These are phyloP conservation scores for Russula ochroleuca DNA, from an alignment of 768 basidiomycete genomes.

Conservation along the genomic window DNA sequence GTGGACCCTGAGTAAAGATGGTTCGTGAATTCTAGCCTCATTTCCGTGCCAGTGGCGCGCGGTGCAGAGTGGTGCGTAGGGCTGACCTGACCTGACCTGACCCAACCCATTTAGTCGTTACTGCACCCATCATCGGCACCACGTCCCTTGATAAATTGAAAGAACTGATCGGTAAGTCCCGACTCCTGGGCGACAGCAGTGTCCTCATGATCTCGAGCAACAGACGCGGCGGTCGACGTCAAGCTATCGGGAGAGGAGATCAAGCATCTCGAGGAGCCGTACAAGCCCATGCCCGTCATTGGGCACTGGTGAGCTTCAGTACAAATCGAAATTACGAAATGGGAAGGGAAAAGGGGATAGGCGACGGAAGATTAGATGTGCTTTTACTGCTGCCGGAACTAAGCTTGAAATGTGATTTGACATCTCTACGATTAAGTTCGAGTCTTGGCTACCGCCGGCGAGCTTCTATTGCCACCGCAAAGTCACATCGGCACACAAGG, in stretches of 20 bases:
- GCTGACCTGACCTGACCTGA: neutral
- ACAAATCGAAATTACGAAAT: neutral
- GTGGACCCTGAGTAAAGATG: slow-evolving; percentile 34
- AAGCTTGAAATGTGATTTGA: neutral
- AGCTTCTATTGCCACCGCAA: neutral
- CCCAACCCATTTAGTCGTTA: slow-evolving; percentile 18
- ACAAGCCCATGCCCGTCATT: slow-evolving; percentile 29
- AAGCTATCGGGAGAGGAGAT: slow-evolving; percentile 41
- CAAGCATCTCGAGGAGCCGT: slow-evolving; percentile 39
- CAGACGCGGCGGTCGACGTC: slow-evolving; percentile 36
- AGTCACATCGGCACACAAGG: neutral
- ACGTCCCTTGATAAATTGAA: slow-evolving; percentile 35
- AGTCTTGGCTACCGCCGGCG: neutral
- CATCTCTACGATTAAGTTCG: neutral
- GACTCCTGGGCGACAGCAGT: neutral
- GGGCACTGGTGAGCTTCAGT: slow-evolving; percentile 11
- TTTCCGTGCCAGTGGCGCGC: too few relatives aligned
- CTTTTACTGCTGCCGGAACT: too few relatives aligned
- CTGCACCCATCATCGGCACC: slow-evolving; percentile 40
- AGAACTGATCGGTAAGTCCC: slow-evolving; percentile 32
- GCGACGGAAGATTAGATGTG: too few relatives aligned
- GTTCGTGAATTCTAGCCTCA: slow-evolving; percentile 23
- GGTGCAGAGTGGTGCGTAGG: neutral
- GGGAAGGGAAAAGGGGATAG: neutral
- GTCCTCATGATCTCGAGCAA: neutral